These are phyloP conservation scores for Extremus antarcticus DNA, from an alignment of 495 filamentous ascomycete genomes.

Conservation along the genomic window DNA sequence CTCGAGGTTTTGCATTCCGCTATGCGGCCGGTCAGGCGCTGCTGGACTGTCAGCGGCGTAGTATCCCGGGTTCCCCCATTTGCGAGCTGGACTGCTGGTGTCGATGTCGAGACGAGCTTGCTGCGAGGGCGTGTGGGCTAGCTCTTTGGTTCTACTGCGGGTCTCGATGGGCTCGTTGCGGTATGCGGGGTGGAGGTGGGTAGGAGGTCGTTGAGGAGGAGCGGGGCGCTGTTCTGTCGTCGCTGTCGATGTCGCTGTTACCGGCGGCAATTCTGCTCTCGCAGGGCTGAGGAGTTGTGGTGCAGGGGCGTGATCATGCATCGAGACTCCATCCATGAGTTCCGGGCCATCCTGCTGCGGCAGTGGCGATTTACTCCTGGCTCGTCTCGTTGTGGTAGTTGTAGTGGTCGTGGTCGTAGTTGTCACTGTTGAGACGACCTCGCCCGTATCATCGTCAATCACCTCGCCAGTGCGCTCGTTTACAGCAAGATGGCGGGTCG, in stretches of 20 bases:
- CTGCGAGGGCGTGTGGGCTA: background rate
- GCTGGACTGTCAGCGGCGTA: background rate
- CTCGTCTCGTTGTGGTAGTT: background rate
- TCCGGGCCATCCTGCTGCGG: background rate
- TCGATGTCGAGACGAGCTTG: background rate
- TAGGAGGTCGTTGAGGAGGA: background rate
- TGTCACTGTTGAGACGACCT: constrained; percentile 9
- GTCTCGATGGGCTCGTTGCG: background rate
- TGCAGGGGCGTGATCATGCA: background rate
- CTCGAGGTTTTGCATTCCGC: constrained; percentile 5
- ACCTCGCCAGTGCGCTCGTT: constrained; percentile 13
- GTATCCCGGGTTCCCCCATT: background rate
- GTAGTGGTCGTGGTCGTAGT: constrained; percentile 14
- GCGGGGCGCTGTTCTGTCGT: background rate
- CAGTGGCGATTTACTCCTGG: background rate
- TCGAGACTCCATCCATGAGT: background rate
- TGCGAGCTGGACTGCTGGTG: background rate
- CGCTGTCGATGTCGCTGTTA: background rate
- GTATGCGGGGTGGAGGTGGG: background rate
- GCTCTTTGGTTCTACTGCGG: background rate
- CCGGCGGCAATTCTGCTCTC: background rate
- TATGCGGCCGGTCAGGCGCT: background rate
- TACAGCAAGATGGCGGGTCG: constrained; percentile 1
- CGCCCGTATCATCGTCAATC: constrained; percentile 10
- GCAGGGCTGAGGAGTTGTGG: background rate